Evolutionary conservation across 768 basidiomycete genomes (phyloP), one percentile per base, ranked within the genome.

Genomic region (Rhizopogon roseolus): DNA sequence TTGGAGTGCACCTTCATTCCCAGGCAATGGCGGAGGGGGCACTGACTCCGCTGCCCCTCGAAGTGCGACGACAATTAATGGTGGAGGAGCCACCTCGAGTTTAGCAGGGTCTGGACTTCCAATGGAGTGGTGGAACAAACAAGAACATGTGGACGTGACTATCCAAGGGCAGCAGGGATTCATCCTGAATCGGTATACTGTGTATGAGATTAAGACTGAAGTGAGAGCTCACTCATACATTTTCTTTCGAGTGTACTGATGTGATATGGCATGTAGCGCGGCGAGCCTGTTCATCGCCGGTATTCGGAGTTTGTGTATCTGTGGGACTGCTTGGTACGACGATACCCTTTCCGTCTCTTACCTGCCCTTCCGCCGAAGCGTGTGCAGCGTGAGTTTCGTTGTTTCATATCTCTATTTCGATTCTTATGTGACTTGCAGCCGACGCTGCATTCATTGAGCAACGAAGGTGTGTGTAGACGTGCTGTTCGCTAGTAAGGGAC

Each of bases 301-400:
- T 99, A 98, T 68, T 93, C 90, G 6, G 97, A 99, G 67, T 99
- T 98, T 66, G 80, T 80, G 9, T 94, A 88, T 69, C 74, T 98
- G 27, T 89, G 91, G 82, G 94, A 98, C 58, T 87, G 85, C 57
- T 76, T 99, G 41, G 68, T 82, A 49, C 82, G 86, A 59, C 81
- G 94, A 51, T 98, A 98, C 73, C 95, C 97, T 1, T 98, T 98
- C 80, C 84, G 97, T 44, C 73, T 98, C 25, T 80, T 98, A 58
- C 86, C 91, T 16, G 73, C 82, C 3, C 72, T 98, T 29, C 97
- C 97, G 14, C 97, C 97, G 0, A 98, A 98, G 69, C 81, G 93
- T 43, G 78, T 98, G 57, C 90, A 90, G 68, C 84, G 92, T 93
- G 61, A 75, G 90, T 76, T 19, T 40, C 29, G 8, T 38, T 43